Percentiles rank a stretch among this genome's conserved stretches.
Conservation (phyloP, 1,139 yeast genomes). For the Protomyces gravidus region DNA sequence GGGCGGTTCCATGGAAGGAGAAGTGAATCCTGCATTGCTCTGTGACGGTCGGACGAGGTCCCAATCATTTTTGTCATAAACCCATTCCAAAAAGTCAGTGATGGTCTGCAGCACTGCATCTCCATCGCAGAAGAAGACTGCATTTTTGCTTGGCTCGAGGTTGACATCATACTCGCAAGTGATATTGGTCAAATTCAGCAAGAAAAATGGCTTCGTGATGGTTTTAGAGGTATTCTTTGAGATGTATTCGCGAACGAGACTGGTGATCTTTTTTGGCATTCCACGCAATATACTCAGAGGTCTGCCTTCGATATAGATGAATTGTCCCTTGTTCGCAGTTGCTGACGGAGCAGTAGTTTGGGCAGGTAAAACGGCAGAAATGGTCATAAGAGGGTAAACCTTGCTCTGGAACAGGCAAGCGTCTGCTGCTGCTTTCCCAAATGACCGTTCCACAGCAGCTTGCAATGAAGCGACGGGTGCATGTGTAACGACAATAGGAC, state of each 20-base stretch:
- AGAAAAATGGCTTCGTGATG: slow-evolving; percentile 37
- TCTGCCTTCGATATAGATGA: slow-evolving; percentile 40
- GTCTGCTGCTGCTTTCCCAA: slow-evolving; percentile 27
- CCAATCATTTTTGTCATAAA: background rate
- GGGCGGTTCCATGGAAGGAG: background rate
- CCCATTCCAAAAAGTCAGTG: background rate
- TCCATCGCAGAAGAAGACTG: slow-evolving; percentile 40
- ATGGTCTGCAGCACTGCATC: slow-evolving; percentile 1
- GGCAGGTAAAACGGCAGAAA: slow-evolving; percentile 31
- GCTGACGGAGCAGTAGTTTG: background rate
- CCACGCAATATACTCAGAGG: slow-evolving; percentile 41
- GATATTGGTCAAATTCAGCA: slow-evolving; percentile 41
- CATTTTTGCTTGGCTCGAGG: slow-evolving; percentile 49
- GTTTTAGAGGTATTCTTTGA: background rate
- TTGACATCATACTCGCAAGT: slow-evolving; percentile 42
- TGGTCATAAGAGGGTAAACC: slow-evolving; percentile 12
- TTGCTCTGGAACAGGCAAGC: slow-evolving; percentile 31
- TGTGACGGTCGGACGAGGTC: background rate
- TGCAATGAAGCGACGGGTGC: slow-evolving; percentile 30
- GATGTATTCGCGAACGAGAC: slow-evolving; percentile 34
- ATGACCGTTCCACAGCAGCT: slow-evolving; percentile 29
- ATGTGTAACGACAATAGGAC: slow-evolving; percentile 18
- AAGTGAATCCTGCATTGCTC: background rate
- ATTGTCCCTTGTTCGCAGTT: slow-evolving; percentile 17
- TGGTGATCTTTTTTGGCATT: slow-evolving; percentile 36